Conservation (phyloP, 2,329 filamentous ascomycete genomes). For the Fusarium keratoplasticum region DNA sequence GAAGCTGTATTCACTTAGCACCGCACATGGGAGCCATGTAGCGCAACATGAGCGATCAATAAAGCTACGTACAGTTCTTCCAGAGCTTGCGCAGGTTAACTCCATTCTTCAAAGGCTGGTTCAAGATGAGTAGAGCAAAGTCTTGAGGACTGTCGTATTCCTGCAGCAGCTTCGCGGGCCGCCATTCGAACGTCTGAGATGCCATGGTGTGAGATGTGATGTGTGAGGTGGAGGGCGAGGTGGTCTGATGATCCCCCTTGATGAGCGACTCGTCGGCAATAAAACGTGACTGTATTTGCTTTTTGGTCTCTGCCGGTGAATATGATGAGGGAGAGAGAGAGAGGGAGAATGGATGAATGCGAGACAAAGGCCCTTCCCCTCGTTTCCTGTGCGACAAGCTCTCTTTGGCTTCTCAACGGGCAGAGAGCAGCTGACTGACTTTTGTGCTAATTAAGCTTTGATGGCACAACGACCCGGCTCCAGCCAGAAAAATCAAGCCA, state of each 20-base stretch:
- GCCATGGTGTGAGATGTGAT: conserved; percentile 31
- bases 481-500: conserved; percentile 13
- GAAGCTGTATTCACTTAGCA: conserved; percentile 60
- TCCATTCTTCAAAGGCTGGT: conserved; percentile 62
- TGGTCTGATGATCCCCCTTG: not conserved
- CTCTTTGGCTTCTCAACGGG: not conserved
- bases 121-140: conserved; percentile 62
- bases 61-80: conserved; percentile 57
- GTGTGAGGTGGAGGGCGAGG: not conserved
- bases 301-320: conserved; percentile 7
- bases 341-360: not conserved
- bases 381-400: conserved; percentile 34
- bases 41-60: not conserved
- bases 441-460: conserved; percentile 23
- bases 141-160: conserved; percentile 47
- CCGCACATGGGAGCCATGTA: not conserved
- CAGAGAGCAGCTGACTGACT: conserved; percentile 2
- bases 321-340: not conserved
- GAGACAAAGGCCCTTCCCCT: conserved; percentile 20
- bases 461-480: not conserved
- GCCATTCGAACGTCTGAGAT: conserved; percentile 52
- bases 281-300: conserved; percentile 11
- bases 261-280: not conserved
- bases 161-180: conserved; percentile 53
- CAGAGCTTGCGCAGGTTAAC: conserved; percentile 61